Evolutionary conservation across 345 rosid genomes (phyloP), one percentile per base, ranked within the genome.

Genomic region (Murraya paniculata): DNA sequence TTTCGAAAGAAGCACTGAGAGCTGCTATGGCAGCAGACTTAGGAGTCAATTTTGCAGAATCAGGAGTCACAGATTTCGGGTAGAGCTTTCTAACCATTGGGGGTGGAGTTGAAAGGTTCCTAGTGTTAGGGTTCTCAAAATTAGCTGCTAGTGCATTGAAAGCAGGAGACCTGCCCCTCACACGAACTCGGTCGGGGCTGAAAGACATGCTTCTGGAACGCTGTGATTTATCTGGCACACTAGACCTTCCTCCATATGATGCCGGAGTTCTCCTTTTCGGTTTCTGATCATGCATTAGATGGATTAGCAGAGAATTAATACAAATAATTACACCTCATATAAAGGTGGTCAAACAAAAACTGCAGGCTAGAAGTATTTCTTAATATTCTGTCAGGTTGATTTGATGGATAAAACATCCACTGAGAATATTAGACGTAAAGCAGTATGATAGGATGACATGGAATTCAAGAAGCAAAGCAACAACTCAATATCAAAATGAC

Each of bases 71-170:
- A n/a, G 99, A 97, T 79, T 92, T 97, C 1, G 98, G 98, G 85
- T 93, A 94, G 74, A 93, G 81, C 89, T 94, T 97, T 79, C 94
- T 84, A 75, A 90, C 90, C 81, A 89, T 86, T n/a, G 98, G 98
- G 18, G 99, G 99, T 36, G 99, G 99, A 84, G 99, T 97, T 61
- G 99, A 97, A 74, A 89, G 98, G 85, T 94, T 97, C 81, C 98
- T 87, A 31, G 88, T 71, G 83, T 76, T 94, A 69, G 91, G 71
- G 81, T 86, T 97, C 88, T 94, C 99, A 84, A 97, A 97, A 82
- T 77, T 94, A 77, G 98, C 97, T 76, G 99, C 99, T 45, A 97
- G 91, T 39, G 96, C 96, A 78, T 89, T 97, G 90, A 97, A 97
- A 75, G 98, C 97, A 22, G 98, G 99, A 77, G 99, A 97, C 85